Evolutionary conservation across 257 asterid species (phyloP).

Genomic region (Solanum arcanum): DNA sequence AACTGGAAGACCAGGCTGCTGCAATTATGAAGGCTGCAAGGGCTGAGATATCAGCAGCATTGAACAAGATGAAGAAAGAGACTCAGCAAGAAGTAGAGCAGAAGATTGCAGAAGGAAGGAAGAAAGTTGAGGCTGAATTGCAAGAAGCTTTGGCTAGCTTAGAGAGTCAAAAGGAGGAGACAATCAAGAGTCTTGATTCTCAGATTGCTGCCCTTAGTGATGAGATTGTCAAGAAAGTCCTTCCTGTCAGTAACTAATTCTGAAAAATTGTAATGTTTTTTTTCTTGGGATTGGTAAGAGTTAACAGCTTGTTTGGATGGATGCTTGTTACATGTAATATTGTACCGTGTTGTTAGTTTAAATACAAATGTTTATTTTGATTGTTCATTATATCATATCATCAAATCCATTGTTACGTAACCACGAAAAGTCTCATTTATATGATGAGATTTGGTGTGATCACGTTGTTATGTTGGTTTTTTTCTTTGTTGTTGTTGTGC

Average conservation of each 20-base stretch:
- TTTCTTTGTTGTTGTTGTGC: background rate
- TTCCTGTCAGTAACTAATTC: constrained; percentile 40
- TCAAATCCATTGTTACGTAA: background rate
- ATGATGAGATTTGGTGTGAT: background rate
- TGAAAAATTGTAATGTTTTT: background rate
- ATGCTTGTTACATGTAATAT: background rate
- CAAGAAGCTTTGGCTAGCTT: constrained; percentile 60
- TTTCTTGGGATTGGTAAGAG: background rate
- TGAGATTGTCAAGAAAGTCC: constrained; percentile 88
- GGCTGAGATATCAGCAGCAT: constrained; percentile 84
- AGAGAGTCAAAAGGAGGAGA: constrained; percentile 81
- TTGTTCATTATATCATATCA: background rate
- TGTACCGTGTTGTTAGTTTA: background rate
- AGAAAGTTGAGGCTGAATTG: constrained; percentile 80
- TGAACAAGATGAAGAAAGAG: constrained; percentile 92
- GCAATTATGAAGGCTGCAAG: constrained; percentile 87
- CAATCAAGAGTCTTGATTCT: constrained; percentile 61
- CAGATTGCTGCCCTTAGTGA: constrained; percentile 75
- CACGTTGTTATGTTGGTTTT: background rate
- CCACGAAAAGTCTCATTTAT: background rate
- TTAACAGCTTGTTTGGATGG: background rate
- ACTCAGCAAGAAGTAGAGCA: constrained; percentile 76
- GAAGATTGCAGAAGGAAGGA: constrained; percentile 68
- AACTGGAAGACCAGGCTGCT: constrained; percentile 68
- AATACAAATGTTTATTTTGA: background rate